Base-by-base conservation (phyloP, 768 basidiomycete genomes). In the Lactarius psammicola region DNA sequence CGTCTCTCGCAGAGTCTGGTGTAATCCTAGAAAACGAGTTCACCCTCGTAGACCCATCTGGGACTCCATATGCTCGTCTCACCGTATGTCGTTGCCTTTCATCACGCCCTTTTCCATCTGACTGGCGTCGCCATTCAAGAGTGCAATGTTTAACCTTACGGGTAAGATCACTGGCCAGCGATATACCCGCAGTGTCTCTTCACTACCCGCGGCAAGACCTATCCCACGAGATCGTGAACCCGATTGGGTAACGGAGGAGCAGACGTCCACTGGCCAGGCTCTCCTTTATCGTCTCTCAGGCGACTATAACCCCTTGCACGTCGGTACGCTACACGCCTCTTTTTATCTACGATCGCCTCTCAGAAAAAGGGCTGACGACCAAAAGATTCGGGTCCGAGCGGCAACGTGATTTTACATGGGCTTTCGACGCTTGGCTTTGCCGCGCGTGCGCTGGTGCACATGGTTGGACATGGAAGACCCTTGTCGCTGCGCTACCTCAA, bases 341-440 rank as follows among this genome's bases (percentile, higher is more conserved):
- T 9, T 18, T 38, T 1, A 33, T 42, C 23, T 26, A 33, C 58
- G 18, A 33, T 31, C 23, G 0, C 67, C 60, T 18, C 54, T 49
- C 34, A 89, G 23, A 91, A 94, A 77, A 94, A 77, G 90, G 91
- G 1, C 75, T 72, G 18, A 85, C 89, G 42, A 92, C 91, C 23
- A 74, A 85, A 68, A 80, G 79, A 8, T 80, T 86, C n/a, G 90
- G 92, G 11, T 94, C 94, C 71, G 89, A 10, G 11, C 46, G 2
- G 90, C 3, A 92, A 88, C 56, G 85, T 88, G 40, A 94, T 95
- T 71, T 81, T 94, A 3, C 93, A 95, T 72, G 92, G 94, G 34
- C 81, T 95, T 33, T 87, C 88, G 23, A 85, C 88, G 0, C 94
- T 84, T 73, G 93, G 93, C 11, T 93, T 93, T 72, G 89, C 81